Conservation (phyloP, 371 early-diverging fungal species). For the Blakeslea trispora region DNA sequence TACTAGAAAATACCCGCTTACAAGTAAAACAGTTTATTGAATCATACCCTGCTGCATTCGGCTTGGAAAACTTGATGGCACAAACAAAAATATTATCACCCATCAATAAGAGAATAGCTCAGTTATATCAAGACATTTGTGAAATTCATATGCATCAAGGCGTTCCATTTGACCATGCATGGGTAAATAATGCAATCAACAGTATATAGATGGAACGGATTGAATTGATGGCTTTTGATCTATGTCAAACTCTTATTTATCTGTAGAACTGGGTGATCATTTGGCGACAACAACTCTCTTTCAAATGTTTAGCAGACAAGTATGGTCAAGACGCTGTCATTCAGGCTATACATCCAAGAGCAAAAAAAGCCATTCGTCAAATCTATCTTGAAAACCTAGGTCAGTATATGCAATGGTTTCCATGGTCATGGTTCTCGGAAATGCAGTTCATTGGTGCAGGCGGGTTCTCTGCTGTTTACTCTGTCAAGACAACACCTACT, state of each 20-base stretch:
- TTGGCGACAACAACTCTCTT: conserved; percentile 50
- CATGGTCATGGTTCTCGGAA: conserved; percentile 50
- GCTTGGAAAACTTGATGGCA: conserved; percentile 38
- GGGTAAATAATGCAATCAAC: conserved; percentile 41
- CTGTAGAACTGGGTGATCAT: conserved; percentile 43
- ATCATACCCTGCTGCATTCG: conserved; percentile 39
- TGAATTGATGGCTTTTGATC: conserved; percentile 1
- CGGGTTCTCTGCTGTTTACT: conserved; percentile 53
- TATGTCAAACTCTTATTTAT: conserved; percentile 1
- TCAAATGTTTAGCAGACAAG: conserved; percentile 27
- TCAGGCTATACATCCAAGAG: conserved; percentile 33
- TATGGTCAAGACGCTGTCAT: conserved; percentile 43
- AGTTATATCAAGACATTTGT: conserved; percentile 38
- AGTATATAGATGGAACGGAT: neutral
- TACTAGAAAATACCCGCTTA: conserved; percentile 32
- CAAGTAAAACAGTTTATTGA: conserved; percentile 41
- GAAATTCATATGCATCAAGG: conserved; percentile 35
- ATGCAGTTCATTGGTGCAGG: conserved; percentile 56
- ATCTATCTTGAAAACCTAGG: conserved; percentile 38
- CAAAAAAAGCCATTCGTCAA: conserved; percentile 40
- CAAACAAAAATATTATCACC: conserved; percentile 21
- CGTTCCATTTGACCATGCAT: conserved; percentile 46
- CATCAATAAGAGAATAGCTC: conserved; percentile 32
- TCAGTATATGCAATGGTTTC: conserved; percentile 52
- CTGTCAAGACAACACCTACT: conserved; percentile 35